Conservation (phyloP, 495 filamentous ascomycete genomes). For the Annulohypoxylon stygium region DNA sequence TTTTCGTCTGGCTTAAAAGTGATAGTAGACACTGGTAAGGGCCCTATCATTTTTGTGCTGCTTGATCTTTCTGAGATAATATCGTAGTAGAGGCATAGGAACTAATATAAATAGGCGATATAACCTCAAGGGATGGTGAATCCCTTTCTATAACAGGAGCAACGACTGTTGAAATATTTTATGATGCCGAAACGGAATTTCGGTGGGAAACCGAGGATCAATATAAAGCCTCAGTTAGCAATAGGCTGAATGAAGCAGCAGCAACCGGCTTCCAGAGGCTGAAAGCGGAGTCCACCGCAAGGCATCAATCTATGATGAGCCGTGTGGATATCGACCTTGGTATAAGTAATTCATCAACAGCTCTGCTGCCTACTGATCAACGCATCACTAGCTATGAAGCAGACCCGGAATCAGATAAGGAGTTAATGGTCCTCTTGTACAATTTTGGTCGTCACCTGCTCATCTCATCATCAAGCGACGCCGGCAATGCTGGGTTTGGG, state of each 20-base stretch:
- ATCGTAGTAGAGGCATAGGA: too few relatives aligned
- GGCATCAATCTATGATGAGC: not conserved
- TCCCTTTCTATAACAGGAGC: not conserved
- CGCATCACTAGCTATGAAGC: not conserved
- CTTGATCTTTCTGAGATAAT: not conserved
- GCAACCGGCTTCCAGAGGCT: not conserved
- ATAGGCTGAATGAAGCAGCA: not conserved
- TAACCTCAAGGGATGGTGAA: not conserved
- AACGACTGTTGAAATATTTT: not conserved
- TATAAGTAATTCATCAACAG: not conserved
- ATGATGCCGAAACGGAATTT: not conserved
- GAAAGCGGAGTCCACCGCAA: not conserved
- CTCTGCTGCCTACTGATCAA: not conserved
- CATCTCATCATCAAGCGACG: not conserved
- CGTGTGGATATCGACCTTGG: not conserved
- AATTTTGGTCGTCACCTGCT: not conserved
- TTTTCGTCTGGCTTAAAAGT: not conserved
- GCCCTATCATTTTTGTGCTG: not conserved
- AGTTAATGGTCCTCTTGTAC: slow-evolving; percentile 1
- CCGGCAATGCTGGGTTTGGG: not conserved
- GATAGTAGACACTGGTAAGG: not conserved
- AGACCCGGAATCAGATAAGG: not conserved
- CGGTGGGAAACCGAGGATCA: not conserved
- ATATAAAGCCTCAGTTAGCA: not conserved
- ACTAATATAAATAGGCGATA: not conserved